Conservation (phyloP, 2,329 filamentous ascomycete genomes). For the Microcyclospora tardicrescens region DNA sequence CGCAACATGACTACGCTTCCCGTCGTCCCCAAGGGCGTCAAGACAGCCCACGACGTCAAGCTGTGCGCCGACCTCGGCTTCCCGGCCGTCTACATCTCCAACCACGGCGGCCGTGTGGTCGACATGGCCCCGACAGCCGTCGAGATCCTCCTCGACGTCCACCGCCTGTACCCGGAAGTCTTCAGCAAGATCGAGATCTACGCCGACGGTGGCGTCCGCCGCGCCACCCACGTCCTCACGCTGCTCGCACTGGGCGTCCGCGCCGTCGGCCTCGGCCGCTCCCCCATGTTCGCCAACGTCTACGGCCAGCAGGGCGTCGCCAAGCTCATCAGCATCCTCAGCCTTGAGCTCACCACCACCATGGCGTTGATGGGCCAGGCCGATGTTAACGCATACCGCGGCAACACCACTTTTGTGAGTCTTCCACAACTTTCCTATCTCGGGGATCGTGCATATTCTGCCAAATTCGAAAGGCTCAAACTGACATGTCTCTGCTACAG, state of each 20-base stretch:
- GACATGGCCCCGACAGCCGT: slow-evolving; percentile 48
- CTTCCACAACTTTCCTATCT: not conserved
- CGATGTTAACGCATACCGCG: slow-evolving; percentile 7
- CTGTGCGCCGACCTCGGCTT: slow-evolving; percentile 24
- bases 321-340: slow-evolving; percentile 37
- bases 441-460: not conserved
- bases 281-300: slow-evolving; percentile 40
- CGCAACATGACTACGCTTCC: slow-evolving; percentile 25
- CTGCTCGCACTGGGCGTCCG: slow-evolving; percentile 25
- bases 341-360: slow-evolving; percentile 31
- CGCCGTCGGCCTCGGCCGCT: slow-evolving; percentile 34
- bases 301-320: slow-evolving; percentile 51
- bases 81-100: slow-evolving; percentile 29
- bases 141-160: slow-evolving; percentile 65
- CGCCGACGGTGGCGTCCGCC: slow-evolving; percentile 29
- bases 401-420: slow-evolving; percentile 13
- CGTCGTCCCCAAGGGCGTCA: slow-evolving; percentile 27
- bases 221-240: slow-evolving; percentile 24
- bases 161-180: slow-evolving; percentile 37
- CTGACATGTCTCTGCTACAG: not conserved
- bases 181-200: slow-evolving; percentile 29
- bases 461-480: not conserved
- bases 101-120: slow-evolving; percentile 29
- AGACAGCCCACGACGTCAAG: slow-evolving; percentile 28
- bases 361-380: slow-evolving; percentile 11